Evolutionary conservation across 208 protist species (phyloP).

Genomic region (Trypanosoma vivax): DNA sequence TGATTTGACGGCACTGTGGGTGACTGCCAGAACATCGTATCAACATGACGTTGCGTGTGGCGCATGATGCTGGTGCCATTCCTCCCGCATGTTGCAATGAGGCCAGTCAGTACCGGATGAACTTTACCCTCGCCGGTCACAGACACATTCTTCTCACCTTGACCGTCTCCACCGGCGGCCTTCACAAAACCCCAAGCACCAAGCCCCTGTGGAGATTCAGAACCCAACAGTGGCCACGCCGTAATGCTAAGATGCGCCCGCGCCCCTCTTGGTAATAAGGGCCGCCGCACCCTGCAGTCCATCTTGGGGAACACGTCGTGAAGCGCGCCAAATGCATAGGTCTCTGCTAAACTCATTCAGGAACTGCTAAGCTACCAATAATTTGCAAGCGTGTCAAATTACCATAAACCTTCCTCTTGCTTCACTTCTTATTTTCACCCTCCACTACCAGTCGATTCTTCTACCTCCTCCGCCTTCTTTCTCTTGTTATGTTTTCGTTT

Average conservation of each 20-base stretch:
- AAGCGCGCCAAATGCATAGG: conserved; percentile 1
- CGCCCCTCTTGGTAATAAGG: conserved; percentile 36
- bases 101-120: conserved; percentile 6
- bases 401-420: background rate
- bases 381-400: conserved; percentile 4
- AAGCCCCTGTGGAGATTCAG: background rate
- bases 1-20: conserved; percentile 2
- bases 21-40: conserved; percentile 7
- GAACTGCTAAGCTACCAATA: conserved; percentile 3
- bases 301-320: background rate
- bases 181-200: conserved; percentile 2
- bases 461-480: background rate
- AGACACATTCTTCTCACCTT: background rate
- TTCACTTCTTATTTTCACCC: conserved; percentile 1
- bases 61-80: conserved; percentile 11
- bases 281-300: conserved; percentile 9
- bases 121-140: background rate
- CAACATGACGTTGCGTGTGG: conserved; percentile 7
- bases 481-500: background rate
- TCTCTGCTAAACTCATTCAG: background rate
- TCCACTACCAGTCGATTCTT: too few relatives aligned
- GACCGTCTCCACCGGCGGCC: background rate
- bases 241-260: conserved; percentile 43
- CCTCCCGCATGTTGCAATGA: conserved; percentile 7
- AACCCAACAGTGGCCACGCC: background rate